Evolutionary conservation across 1,284 basidiomycete genomes (phyloP), one percentile per base, ranked within the genome.

Genomic region (Amylostereum areolatum): DNA sequence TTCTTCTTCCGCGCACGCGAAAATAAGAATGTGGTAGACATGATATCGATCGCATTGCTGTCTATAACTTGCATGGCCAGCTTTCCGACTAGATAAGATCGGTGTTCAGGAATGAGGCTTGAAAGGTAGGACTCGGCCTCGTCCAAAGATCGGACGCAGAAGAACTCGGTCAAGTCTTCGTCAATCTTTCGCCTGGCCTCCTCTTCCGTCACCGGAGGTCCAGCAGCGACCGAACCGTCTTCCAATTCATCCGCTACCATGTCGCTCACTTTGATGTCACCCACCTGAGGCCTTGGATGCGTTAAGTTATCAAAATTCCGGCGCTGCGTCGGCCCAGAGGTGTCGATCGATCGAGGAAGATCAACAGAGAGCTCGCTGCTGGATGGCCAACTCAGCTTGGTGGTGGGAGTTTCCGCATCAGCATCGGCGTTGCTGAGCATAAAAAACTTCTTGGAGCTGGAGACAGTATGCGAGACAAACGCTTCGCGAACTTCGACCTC

Each of bases 71-170:
- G 70, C 10, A 70, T 74, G 49, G 85, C 78, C 36, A 94, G 71
- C 66, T 83, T 83, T 59, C 89, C 81, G 54, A 94, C 78, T 35
- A 95, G 79, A 10, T 66, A 66, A 55, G 73, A 70, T 43, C 84
- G 82, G 62, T 85, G 77, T 49, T 77, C 72, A n/a, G 72, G 62
- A 11, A 89, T 81, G 25, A 94, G 75, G 35, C 73, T 75, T 47
- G 77, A 74, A 66, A 95, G 87, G 66, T 92, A 90, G 48, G 82
- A 80, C 53, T 93, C 85, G 24, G 89, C 93, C 64, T 97, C 93
- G 41, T 82, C 78, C 51, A 97, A 65, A 61, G 86, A 87, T 59
- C 86, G 83, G 39, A 88, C 76, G 45, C 75, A 77, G 62, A 90
- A 83, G 65, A 84, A 80, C 65, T 89, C 85, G 64, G 85, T 85